Base-by-base conservation (phyloP, 176 grass and related monocot species). In the Bromus sterilis region DNA sequence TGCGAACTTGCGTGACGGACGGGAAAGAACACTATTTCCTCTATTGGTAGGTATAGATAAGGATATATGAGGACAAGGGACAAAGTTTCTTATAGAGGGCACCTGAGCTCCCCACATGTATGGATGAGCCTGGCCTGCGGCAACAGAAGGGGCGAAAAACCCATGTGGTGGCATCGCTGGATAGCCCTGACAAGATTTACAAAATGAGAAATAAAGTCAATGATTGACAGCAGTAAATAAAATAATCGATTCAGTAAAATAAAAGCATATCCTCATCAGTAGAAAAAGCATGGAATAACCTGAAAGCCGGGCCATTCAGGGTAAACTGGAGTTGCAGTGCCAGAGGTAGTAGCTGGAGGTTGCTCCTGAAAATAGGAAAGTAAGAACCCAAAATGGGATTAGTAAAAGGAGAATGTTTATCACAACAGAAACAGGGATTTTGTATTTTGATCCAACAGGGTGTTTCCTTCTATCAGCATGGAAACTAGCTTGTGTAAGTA, bases 71-170 rank as follows among this genome's bases (percentile, higher is more conserved):
- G 31, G 42, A 39, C 73, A 88, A 37, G 9, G 12, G 35, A 56
- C 14, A 74, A 78, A 74, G 60, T 76, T 71, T 62, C 40, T 66
- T 65, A 56, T 68, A 65, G 40, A 49, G 36, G 46, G 29, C 43
- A 98, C 95, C 92, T 95, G 95, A 89, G 90, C 88, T 88, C 95
- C 95, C 95, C 95, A 98, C 92, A 98, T 93, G 76, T 95, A 98
- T n/a, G 92, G 92, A 91, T 98, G 93, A 60, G 89, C 84, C 43
- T 98, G 92, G 75, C 77, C 89, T 37, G 88, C 90, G 80, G 90
- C 90, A 34, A 92, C 83, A 6, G 87, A 36, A 51, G 92, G 83
- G 15, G 85, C 88, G 16, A 89, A 98, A 77, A 94, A 95, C 8
- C 92, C 92, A 74, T 92, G 95, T 4, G 92, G 95, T 56, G 92